Base-by-base conservation (phyloP, 768 basidiomycete genomes). In the Boletales sp. region DNA sequence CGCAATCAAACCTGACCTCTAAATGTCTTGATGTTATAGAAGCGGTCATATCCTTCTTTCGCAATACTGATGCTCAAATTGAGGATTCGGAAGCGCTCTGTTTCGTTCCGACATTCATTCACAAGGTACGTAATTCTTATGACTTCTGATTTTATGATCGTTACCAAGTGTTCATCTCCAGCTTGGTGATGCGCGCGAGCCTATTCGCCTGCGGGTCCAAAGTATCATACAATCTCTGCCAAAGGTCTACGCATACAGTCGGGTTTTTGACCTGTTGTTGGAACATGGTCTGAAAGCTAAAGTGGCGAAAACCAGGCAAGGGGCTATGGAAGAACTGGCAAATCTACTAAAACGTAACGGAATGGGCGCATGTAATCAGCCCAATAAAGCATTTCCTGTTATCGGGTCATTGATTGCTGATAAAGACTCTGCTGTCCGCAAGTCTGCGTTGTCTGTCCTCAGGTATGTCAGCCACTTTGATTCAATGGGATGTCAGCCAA, bases 131-230 rank as follows among this genome's bases (percentile, higher is more conserved):
- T 45, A n/a, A 6, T 40, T 40, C 2, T 29, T 32, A 14, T 40
- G 29, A 12, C 11, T 21, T 24, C 19, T 2, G 10, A 37, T 21
- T 17, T 5, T 29, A 24, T 47, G 44, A 39, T 43, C 40, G n/a
- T 29, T 31, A 19, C 47, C 40, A 40, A 51, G 30, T 12, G 30
- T 34, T 52, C 24, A 43, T 40, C 46, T 51, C 13, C 19, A 98
- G 95, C 86, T 97, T 52, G 97, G 97, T 13, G 97, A 98, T 72
- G 82, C 87, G 27, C 79, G 92, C 24, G 93, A 94, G 69, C 84
- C 81, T 52, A 80, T 93, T 39, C 82, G 93, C 8, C 63, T 73
- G 40, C 83, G 94, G 43, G 84, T 97, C 18, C 84, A 90, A 56
- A 85, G 83, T 41, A 87, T 97, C 52, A 82, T 98, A 48, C 88